A percentile compares a stretch with the other conserved stretches of the same genome.
Evolutionary conservation across 345 rosid species (phyloP).

Genomic region (Rubroshorea leprosula): DNA sequence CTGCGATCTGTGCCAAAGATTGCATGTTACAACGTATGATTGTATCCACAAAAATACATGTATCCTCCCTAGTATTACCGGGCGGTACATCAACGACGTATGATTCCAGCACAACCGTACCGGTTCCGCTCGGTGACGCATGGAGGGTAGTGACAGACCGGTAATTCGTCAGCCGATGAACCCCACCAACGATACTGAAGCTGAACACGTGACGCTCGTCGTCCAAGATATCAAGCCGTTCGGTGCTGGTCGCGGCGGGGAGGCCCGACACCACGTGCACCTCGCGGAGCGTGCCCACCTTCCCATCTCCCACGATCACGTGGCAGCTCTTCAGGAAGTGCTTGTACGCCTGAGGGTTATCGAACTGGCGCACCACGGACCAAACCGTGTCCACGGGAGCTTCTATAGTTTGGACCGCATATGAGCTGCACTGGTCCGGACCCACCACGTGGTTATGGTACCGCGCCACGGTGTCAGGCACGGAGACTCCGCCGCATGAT

Average conservation of each 20-base stretch:
- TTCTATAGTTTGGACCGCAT: slow-evolving; percentile 46
- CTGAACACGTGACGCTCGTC: slow-evolving; percentile 72
- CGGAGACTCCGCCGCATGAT: slow-evolving; percentile 27
- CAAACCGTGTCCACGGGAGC: slow-evolving; percentile 67
- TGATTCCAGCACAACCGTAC: slow-evolving; percentile 72
- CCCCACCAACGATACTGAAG: slow-evolving; percentile 84
- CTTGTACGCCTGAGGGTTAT: slow-evolving; percentile 78
- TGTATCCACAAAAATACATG: slow-evolving; percentile 65
- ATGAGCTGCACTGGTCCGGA: slow-evolving; percentile 64
- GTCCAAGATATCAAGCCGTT: slow-evolving; percentile 80
- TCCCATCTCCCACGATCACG: slow-evolving; percentile 63
- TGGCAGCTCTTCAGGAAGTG: slow-evolving; percentile 73
- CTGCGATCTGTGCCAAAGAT: slow-evolving; percentile 66
- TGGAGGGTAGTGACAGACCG: slow-evolving; percentile 82
- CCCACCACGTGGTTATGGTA: slow-evolving; percentile 45
- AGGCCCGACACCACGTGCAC: slow-evolving; percentile 79
- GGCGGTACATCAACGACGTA: slow-evolving; percentile 79
- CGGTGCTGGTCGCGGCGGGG: slow-evolving; percentile 74
- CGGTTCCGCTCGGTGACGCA: slow-evolving; percentile 26
- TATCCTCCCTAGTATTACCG: slow-evolving; percentile 78
- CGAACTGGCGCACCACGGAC: slow-evolving; percentile 81
- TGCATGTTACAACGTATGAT: slow-evolving; percentile 86
- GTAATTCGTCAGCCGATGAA: slow-evolving; percentile 71
- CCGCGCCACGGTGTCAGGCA: slow-evolving; percentile 46
- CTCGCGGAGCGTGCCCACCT: slow-evolving; percentile 65